Conservation (phyloP, 2,329 filamentous ascomycete genomes). For the Cytospora schulzeri region DNA sequence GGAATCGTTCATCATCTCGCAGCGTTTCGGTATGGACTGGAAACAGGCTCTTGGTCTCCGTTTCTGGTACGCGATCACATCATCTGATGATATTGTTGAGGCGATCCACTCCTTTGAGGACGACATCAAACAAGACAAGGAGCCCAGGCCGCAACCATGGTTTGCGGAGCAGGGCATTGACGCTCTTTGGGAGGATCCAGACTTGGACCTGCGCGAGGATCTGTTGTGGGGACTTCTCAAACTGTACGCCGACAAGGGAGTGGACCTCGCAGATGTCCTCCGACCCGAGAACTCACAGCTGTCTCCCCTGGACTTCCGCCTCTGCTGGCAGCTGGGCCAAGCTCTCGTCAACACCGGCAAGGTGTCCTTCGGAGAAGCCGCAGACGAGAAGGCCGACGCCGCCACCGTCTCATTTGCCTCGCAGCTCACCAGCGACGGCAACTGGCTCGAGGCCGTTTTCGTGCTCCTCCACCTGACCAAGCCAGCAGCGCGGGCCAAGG, state of each 20-base stretch:
- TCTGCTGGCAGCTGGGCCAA: constrained; percentile 84
- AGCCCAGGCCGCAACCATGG: constrained; percentile 73
- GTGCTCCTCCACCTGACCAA: constrained; percentile 76
- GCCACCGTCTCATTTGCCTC: constrained; percentile 67
- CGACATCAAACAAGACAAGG: constrained; percentile 71
- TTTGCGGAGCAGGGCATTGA: constrained; percentile 63
- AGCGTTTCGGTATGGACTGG: constrained; percentile 88
- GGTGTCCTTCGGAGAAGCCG: constrained; percentile 55
- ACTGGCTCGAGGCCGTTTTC: constrained; percentile 73
- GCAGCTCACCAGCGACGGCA: constrained; percentile 63
- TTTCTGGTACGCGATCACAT: constrained; percentile 80
- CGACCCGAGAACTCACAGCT: constrained; percentile 76
- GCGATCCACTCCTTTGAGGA: constrained; percentile 74
- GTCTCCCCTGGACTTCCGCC: constrained; percentile 71
- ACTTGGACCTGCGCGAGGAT: constrained; percentile 67
- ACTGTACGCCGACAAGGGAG: constrained; percentile 67
- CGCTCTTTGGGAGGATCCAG: constrained; percentile 62
- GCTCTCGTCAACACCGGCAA: constrained; percentile 57
- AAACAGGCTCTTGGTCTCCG: constrained; percentile 88
- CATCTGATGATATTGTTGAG: constrained; percentile 67
- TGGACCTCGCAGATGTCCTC: constrained; percentile 69
- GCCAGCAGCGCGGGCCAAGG: constrained; percentile 61
- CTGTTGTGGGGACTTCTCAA: constrained; percentile 86
- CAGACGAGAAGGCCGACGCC: constrained; percentile 64
- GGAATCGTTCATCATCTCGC: constrained; percentile 78